phyloP scores from a whole-genome alignment of 2,329 filamentous ascomycete species.

The Claviceps fusiformis region DNA sequence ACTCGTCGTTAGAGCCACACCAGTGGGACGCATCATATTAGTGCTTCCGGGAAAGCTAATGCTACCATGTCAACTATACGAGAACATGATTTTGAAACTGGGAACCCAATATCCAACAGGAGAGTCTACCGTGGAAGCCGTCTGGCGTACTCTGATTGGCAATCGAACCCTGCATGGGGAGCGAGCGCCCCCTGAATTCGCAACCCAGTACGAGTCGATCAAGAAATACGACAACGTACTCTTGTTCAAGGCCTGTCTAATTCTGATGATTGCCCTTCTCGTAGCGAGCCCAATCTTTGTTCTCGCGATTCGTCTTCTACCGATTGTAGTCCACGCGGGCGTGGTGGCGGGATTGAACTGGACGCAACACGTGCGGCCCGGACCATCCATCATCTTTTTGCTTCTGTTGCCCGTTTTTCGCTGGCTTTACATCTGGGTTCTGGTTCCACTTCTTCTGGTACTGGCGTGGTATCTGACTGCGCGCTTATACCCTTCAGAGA shows the following conservation, averaged over 20 bases:
- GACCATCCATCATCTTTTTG: neutral
- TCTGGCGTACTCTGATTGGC: slow-evolving; percentile 5
- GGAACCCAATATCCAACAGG: slow-evolving; percentile 4
- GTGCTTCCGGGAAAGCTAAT: slow-evolving; percentile 3
- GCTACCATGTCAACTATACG: slow-evolving; percentile 2
- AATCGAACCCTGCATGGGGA: slow-evolving; percentile 4
- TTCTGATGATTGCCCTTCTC: neutral
- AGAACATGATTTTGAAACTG: slow-evolving; percentile 1
- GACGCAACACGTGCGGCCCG: neutral
- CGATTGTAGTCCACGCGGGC: neutral
- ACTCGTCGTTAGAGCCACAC: neutral
- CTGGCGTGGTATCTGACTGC: slow-evolving; percentile 1
- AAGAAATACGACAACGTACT: slow-evolving; percentile 2
- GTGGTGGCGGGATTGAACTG: neutral
- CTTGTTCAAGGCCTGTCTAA: neutral
- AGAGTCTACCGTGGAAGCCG: slow-evolving; percentile 4
- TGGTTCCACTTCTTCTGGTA: neutral
- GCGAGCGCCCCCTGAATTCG: slow-evolving; percentile 2
- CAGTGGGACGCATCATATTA: neutral
- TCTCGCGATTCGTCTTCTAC: slow-evolving; percentile 3
- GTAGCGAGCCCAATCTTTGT: neutral
- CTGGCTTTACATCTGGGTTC: slow-evolving; percentile 1
- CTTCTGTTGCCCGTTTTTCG: slow-evolving; percentile 4
- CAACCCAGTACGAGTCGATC: slow-evolving; percentile 4
- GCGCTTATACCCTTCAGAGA: neutral